A percentile compares a stretch with the other conserved stretches of the same genome.
These are phyloP conservation scores for Cucurbita maxima DNA, from an alignment of 306 rosid species.

Conservation along the genomic window DNA sequence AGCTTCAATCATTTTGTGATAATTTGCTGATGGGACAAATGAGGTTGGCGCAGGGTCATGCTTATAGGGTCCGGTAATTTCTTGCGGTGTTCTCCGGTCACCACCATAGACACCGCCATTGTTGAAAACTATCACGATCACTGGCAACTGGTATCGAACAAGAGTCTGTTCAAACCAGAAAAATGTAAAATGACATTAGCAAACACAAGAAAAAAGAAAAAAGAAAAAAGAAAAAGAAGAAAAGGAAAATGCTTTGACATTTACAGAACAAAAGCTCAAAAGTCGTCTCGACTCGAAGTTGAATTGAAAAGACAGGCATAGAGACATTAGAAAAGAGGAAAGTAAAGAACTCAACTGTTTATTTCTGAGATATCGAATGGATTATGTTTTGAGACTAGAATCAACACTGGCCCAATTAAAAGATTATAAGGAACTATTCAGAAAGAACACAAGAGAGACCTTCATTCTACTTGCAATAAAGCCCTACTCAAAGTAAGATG, in stretches of 20 bases:
- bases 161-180: conserved; percentile 44
- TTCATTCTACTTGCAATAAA: neutral
- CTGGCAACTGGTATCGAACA: conserved; percentile 86
- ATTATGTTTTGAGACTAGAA: neutral
- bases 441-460: neutral
- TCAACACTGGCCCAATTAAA: neutral
- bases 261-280: neutral
- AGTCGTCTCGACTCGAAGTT: neutral
- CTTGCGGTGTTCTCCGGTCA: conserved; percentile 50
- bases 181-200: neutral
- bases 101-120: conserved; percentile 78
- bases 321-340: neutral
- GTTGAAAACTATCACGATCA: conserved; percentile 87
- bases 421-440: neutral
- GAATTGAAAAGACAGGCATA: neutral
- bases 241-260: neutral
- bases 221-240: too few species aligned
- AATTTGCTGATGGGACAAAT: conserved; percentile 57
- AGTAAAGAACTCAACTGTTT: neutral
- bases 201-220: neutral
- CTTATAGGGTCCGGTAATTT: conserved; percentile 69
- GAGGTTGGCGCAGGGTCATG: conserved; percentile 95
- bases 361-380: neutral
- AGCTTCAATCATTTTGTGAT: conserved; percentile 80
- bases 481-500: neutral